Base-by-base conservation (phyloP, 306 rosid genomes). In the Inga leiocalycina region DNA sequence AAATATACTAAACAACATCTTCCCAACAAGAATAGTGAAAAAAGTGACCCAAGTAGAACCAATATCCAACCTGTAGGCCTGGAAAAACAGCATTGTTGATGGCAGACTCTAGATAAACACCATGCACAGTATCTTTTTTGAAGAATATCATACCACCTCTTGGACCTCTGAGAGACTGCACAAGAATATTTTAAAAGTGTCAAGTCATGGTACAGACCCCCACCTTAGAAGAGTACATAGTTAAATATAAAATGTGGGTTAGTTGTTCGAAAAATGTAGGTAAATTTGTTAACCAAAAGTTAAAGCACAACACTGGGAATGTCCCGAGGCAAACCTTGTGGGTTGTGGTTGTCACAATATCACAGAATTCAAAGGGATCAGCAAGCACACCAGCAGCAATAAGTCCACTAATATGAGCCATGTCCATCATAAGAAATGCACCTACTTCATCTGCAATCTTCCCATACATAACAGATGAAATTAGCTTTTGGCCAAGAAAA, bases 351-450 rank as follows among this genome's bases (percentile, higher is more conserved):
- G 99, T 97, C 91, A 97, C 99, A 61, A 97, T 91, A 85, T 97
- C 97, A 82, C 97, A 92, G 77, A 82, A 97, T 44, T 94, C 97
- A 83, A 97, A 97, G 65, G 99, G 99, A 86, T 89, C 82, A 51
- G 97, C 89, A 78, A 97, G 90, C 68, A 94, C 99, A 61, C 97
- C 92, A 41, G 99, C 97, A 87, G 99, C 97, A 78, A 97, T 92
- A 85, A 97, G 98, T 72, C 99, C 99, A 84, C 99, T 97, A 64
- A 97, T 92, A 88, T 92, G 99, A 84, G 98, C 99, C 99, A 97
- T 97, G 86, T 97, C 99, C 99, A 97, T 97, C 99, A 97, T 91
- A 51, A 97, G 97, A 83, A 97, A 97, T 73, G 99, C 98, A 72
- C 99, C 98, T 8, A 94, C 95, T 35, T 86, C 81, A 89, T 94